A percentile compares a stretch with the other conserved stretches of the same genome.
Conservation (phyloP, 2,329 filamentous ascomycete genomes). For the Trichoderma sp. region DNA sequence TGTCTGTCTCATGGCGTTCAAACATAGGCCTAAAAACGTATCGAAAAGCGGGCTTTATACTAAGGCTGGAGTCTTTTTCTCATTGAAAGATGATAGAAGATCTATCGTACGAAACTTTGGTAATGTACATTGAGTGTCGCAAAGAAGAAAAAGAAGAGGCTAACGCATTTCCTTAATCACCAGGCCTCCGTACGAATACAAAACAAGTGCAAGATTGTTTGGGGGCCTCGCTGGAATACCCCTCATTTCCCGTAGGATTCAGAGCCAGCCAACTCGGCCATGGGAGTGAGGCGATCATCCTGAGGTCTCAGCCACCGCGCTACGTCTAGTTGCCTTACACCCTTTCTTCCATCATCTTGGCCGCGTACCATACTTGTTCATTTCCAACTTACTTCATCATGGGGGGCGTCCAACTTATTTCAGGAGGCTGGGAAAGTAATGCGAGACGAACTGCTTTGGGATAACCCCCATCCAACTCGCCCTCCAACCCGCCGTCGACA, state of each 20-base stretch:
- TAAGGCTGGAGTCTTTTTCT: neutral
- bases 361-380: neutral
- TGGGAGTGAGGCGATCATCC: neutral
- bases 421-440: slow-evolving; percentile 1
- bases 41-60: neutral
- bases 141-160: neutral
- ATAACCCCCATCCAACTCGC: neutral
- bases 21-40: slow-evolving; percentile 14
- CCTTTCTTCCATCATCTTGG: neutral
- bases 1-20: slow-evolving; percentile 5
- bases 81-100: neutral
- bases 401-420: neutral
- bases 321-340: slow-evolving; percentile 12
- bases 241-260: slow-evolving; percentile 11
- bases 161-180: neutral
- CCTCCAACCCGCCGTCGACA: no score
- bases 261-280: neutral
- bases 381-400: neutral
- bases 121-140: neutral
- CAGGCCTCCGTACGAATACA: slow-evolving; percentile 1
- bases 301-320: slow-evolving; percentile 14
- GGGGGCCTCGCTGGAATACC: neutral
- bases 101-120: neutral
- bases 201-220: neutral
- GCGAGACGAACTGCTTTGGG: slow-evolving; percentile 12